These are phyloP conservation scores for Penicillium verrucosum DNA, from an alignment of 2,329 filamentous ascomycete species.

Conservation along the genomic window DNA sequence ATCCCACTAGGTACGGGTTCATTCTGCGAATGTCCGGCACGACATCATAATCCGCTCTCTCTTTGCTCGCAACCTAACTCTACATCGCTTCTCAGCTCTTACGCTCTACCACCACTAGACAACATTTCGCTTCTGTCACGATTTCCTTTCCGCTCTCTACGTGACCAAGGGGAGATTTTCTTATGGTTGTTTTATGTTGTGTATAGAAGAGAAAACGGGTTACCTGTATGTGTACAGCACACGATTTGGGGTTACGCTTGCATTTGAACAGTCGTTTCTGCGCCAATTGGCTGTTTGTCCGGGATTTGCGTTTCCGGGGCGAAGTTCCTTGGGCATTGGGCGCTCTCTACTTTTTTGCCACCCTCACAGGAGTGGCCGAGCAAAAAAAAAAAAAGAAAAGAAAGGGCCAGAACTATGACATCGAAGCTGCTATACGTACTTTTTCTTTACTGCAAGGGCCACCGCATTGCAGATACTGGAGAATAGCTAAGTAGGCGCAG, in stretches of 20 bases:
- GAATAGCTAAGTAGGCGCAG: neutral
- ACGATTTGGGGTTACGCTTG: neutral
- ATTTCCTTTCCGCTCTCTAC: neutral
- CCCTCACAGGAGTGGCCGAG: neutral
- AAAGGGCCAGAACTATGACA: neutral
- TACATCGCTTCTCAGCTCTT: neutral
- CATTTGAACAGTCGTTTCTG: neutral
- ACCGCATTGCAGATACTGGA: neutral
- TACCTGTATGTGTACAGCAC: slow-evolving; percentile 2
- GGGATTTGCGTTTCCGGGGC: neutral
- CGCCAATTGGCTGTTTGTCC: neutral
- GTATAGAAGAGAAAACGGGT: no score
- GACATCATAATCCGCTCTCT: slow-evolving; percentile 25
- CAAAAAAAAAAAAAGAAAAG: neutral
- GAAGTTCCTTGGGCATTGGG: neutral
- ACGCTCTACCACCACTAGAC: neutral
- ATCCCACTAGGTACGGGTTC: slow-evolving; percentile 33
- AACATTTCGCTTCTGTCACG: neutral
- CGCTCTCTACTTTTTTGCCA: neutral
- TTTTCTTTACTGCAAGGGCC: neutral
- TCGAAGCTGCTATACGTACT: neutral
- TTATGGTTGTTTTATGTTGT: no score
- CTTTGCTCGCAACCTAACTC: neutral
- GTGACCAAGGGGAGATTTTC: neutral
- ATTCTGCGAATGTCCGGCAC: slow-evolving; percentile 35